A percentile compares a stretch with the other conserved stretches of the same genome.
phyloP scores from a whole-genome alignment of 106 monocot genomes.

The Amphibolis antarctica region DNA sequence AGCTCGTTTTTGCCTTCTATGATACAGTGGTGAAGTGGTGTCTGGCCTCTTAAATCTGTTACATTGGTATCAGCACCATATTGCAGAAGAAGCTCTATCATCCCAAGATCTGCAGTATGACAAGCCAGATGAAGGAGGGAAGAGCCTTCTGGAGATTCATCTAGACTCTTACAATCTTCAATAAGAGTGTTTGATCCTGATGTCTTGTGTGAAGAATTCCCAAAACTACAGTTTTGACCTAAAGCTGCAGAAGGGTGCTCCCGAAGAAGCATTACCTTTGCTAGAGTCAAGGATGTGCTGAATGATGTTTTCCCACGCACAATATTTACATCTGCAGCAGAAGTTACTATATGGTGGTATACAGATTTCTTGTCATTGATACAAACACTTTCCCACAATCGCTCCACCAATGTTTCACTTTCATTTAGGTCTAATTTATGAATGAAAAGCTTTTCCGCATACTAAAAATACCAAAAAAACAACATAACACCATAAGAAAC shows the following conservation, averaged over 20 bases:
- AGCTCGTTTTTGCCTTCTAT: conserved; percentile 44
- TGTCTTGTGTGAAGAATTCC: conserved; percentile 32
- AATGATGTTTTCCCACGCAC: conserved; percentile 32
- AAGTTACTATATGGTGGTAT: conserved; percentile 66
- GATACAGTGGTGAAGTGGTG: conserved; percentile 75
- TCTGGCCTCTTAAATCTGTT: conserved; percentile 46
- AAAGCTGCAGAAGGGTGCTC: conserved; percentile 30
- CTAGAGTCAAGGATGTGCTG: conserved; percentile 39
- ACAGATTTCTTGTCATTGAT: conserved; percentile 72
- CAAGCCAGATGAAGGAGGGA: conserved; percentile 91
- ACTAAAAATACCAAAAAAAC: conserved; percentile 29
- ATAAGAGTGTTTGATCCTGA: too few relatives aligned
- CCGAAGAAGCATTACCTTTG: conserved; percentile 61
- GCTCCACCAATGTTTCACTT: conserved; percentile 9
- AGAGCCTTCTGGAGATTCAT: conserved; percentile 63
- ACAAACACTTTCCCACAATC: conserved; percentile 41
- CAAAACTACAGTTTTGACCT: conserved; percentile 29
- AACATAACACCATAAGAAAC: too few relatives aligned
- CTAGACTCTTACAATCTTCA: conserved; percentile 27
- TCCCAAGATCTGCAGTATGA: conserved; percentile 75
- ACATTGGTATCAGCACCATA: conserved; percentile 84
- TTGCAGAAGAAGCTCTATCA: conserved; percentile 96
- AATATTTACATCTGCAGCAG: conserved; percentile 55
- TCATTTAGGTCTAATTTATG: conserved; percentile 21
- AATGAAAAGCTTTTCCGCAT: conserved; percentile 87